phyloP scores from a whole-genome alignment of 2,329 filamentous ascomycete genomes.

The Colletotrichum noveboracense region DNA sequence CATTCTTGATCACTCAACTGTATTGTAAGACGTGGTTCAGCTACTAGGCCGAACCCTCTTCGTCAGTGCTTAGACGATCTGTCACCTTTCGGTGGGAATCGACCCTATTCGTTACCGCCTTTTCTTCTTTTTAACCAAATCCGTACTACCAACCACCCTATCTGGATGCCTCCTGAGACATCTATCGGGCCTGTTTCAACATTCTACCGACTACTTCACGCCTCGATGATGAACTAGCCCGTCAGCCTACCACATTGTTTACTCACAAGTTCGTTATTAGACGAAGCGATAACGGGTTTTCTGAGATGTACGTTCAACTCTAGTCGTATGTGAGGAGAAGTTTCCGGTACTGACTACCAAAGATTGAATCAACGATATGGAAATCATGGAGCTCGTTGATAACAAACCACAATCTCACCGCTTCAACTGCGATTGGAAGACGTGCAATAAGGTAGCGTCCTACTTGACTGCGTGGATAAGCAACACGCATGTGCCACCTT shows the following conservation, averaged over 20 bases:
- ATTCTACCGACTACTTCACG: neutral
- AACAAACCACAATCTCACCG: conserved; percentile 67
- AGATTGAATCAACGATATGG: conserved; percentile 48
- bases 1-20: neutral
- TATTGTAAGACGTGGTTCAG: neutral
- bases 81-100: neutral
- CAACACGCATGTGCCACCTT: neutral
- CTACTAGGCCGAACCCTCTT: neutral
- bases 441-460: conserved; percentile 60
- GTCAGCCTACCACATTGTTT: neutral
- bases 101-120: neutral
- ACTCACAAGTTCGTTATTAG: neutral
- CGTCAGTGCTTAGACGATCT: neutral
- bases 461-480: neutral
- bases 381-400: conserved; percentile 69
- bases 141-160: neutral
- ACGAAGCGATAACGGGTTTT: neutral
- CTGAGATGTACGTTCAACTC: neutral
- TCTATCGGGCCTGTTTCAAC: neutral
- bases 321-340: neutral
- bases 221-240: neutral
- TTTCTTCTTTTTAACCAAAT: neutral
- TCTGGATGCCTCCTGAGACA: neutral
- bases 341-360: neutral
- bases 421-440: conserved; percentile 68